phyloP scores from a whole-genome alignment of 768 basidiomycete genomes.

The Hericium coralloides region DNA sequence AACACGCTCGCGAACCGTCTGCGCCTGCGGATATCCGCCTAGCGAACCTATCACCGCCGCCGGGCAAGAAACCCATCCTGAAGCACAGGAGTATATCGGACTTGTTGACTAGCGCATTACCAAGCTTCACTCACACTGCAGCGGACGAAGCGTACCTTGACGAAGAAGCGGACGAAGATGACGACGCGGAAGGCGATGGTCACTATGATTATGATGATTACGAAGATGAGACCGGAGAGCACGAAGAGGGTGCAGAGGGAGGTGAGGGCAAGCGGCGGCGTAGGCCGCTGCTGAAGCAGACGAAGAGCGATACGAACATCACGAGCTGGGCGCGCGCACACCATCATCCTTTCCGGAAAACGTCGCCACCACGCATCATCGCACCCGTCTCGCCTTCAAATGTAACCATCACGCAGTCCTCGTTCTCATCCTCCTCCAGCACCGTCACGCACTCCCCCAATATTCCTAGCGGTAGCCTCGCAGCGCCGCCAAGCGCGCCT shows the following conservation, averaged over 20 bases:
- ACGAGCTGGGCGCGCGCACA: slow-evolving; percentile 33
- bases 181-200: not conserved
- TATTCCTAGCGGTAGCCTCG: no score
- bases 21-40: slow-evolving; percentile 41
- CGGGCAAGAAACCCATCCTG: slow-evolving; percentile 75
- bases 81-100: slow-evolving; percentile 92
- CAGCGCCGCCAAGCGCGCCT: not conserved
- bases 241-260: slow-evolving; percentile 1
- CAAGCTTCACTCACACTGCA: slow-evolving; percentile 53
- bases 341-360: slow-evolving; percentile 37
- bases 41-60: slow-evolving; percentile 16
- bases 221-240: slow-evolving; percentile 13
- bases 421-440: not conserved
- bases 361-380: slow-evolving; percentile 62
- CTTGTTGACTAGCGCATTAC: slow-evolving; percentile 70
- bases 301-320: slow-evolving; percentile 86
- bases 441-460: no score
- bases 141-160: slow-evolving; percentile 23
- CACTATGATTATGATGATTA: slow-evolving; percentile 29
- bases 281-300: slow-evolving; percentile 65
- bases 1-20: slow-evolving; percentile 16
- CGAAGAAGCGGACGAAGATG: not conserved
- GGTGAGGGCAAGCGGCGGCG: not conserved
- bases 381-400: slow-evolving; percentile 12
- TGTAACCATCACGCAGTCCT: slow-evolving; percentile 12